Conservation (phyloP, 2,329 filamentous ascomycete genomes). For the Penicillium freii region DNA sequence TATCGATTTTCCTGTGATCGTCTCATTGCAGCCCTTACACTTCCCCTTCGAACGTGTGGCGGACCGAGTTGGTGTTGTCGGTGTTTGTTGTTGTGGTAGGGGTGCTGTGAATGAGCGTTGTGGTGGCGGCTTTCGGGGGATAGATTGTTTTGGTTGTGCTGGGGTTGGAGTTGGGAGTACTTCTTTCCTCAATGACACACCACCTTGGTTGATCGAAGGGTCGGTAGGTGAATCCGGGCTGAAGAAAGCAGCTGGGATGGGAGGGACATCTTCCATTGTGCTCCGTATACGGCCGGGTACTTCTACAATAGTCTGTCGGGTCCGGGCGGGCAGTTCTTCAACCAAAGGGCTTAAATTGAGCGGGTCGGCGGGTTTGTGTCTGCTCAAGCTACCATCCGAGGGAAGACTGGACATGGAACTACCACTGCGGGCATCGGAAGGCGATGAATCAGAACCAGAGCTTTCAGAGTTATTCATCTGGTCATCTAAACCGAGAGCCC, state of each 20-base stretch:
- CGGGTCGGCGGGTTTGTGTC: constrained; percentile 33
- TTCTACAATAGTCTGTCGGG: constrained; percentile 21
- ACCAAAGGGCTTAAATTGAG: constrained; percentile 54
- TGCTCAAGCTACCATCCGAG: constrained; percentile 35
- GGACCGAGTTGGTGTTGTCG: constrained; percentile 41
- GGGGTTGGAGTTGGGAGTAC: not conserved
- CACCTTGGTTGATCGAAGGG: constrained; percentile 44
- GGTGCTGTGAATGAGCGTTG: constrained; percentile 29
- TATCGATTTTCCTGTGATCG: constrained; percentile 86
- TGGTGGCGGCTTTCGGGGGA: constrained; percentile 29
- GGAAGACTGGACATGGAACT: constrained; percentile 64
- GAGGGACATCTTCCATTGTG: constrained; percentile 29
- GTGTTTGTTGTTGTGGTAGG: constrained; percentile 43
- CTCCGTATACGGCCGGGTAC: constrained; percentile 38
- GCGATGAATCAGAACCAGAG: constrained; percentile 64
- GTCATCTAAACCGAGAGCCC: constrained; percentile 50
- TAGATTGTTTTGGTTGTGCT: constrained; percentile 14
- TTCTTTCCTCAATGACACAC: constrained; percentile 34
- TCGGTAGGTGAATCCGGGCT: constrained; percentile 51
- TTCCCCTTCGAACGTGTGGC: constrained; percentile 60
- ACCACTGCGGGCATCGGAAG: constrained; percentile 58
- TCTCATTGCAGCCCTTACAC: constrained; percentile 76
- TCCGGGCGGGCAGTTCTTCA: constrained; percentile 51
- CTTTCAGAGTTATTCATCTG: constrained; percentile 64
- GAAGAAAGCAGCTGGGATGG: constrained; percentile 32